Base-by-base conservation (phyloP, 1,284 basidiomycete genomes). In the Neotropicomus parvogracilis region DNA sequence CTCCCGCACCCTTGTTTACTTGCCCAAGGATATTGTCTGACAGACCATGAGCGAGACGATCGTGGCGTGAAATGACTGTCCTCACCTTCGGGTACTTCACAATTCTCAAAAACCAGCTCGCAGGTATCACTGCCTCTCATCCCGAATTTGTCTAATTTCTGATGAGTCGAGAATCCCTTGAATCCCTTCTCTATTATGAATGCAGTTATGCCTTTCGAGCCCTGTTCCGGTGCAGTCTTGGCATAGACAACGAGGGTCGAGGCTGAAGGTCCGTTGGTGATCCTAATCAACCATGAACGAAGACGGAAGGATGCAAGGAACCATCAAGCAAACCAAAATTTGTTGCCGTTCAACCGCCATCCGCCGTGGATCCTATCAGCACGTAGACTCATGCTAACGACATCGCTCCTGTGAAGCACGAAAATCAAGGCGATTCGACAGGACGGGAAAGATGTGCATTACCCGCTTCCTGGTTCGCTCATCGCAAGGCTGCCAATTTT, bases 121-220 rank as follows among this genome's bases (percentile, higher is more conserved):
- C 91, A 94, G 1, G 94, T 97, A 62, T 97, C 93, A 49, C 88
- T 91, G 34, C 95, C 95, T 53, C 95, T 76, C 94, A 97, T 97
- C 1, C 94, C 94, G 60, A 97, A 84, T 68, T 97, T 97, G 71
- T 97, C 94, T 17, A 97, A 75, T 59, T 94, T 93, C 55, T 88
- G 90, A 56, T 88, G 85, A 2, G 90, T 90, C 13, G 89, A 89
- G 70, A 97, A 97, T 6, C 95, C 95, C 29, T 78, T 68, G 66
- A 83, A 90, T 2, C 70, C 81, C 34, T 80, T 84, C 70, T 97
- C 92, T 50, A 97, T 75, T 55, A 97, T 83, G 70, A 97, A 97
- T 0, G 94, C 83, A 0, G 94, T 97, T 56, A 97, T 93, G 14
- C 93, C 92, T 66, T 91, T 95, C 20, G 88, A 87, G 10, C 81